phyloP scores from a whole-genome alignment of 257 asterid genomes.

The Solanum boliviense region DNA sequence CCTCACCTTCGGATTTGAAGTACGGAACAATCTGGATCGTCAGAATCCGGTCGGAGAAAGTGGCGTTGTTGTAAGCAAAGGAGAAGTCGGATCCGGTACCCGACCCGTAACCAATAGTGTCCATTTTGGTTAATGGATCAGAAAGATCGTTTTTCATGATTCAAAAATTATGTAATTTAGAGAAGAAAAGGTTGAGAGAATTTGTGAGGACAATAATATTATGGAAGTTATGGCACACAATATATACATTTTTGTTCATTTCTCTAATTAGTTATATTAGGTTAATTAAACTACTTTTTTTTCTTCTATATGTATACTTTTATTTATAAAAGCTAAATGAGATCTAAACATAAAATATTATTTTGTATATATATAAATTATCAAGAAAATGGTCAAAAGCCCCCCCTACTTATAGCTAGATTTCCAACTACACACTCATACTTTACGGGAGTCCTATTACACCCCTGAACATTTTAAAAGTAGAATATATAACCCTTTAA shows the following conservation, averaged over 20 bases:
- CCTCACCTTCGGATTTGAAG: conserved; percentile 34
- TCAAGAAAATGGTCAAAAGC: too few species aligned
- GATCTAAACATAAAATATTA: too few species aligned
- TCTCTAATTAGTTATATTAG: background rate
- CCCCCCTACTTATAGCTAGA: too few species aligned
- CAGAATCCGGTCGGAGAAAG: conserved; percentile 69
- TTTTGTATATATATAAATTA: too few species aligned
- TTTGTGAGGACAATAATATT: background rate
- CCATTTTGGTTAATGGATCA: conserved; percentile 15
- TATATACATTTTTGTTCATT: background rate
- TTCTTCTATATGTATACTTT: too few species aligned
- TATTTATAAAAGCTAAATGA: too few species aligned
- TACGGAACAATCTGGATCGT: conserved; percentile 55
- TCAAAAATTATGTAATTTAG: background rate
- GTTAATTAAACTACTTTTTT: too few species aligned
- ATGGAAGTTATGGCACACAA: background rate
- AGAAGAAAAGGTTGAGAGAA: background rate
- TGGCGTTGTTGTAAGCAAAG: conserved; percentile 64
- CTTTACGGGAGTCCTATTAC: too few species aligned
- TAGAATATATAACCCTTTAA: too few species aligned
- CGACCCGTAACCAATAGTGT: conserved; percentile 17
- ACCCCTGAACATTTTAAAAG: too few species aligned
- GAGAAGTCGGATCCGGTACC: conserved; percentile 28
- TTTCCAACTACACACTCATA: too few species aligned
- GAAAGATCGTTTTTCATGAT: background rate